phyloP scores from a whole-genome alignment of 495 filamentous ascomycete species.

The Xeromyces bisporus region DNA sequence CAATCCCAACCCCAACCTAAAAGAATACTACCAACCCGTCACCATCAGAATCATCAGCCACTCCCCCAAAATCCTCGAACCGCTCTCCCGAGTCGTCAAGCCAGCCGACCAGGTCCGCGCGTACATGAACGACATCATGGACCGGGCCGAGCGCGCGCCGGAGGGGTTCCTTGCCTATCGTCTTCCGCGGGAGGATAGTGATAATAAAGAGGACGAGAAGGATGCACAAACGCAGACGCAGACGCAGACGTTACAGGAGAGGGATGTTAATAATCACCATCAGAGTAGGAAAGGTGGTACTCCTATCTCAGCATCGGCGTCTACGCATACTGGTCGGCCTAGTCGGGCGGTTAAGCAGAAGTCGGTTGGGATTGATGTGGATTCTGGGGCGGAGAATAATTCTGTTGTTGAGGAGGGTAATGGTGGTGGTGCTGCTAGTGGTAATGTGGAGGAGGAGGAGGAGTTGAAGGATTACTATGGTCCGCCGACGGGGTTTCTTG shows the following conservation, averaged over 20 bases:
- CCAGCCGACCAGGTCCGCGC: conserved; percentile 59
- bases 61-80: conserved; percentile 47
- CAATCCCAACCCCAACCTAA: conserved; percentile 18
- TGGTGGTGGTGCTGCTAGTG: no score
- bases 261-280: conserved; percentile 11
- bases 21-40: conserved; percentile 80
- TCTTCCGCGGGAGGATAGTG: conserved; percentile 34
- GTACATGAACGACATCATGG: conserved; percentile 77
- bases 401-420: conserved; percentile 11
- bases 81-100: conserved; percentile 61
- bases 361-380: conserved; percentile 11
- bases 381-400: conserved; percentile 20
- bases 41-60: conserved; percentile 59
- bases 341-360: conserved; percentile 14
- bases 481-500: conserved; percentile 18
- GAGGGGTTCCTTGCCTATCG: conserved; percentile 51
- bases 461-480: conserved; percentile 29
- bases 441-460: conserved; percentile 25
- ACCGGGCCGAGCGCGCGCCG: conserved; percentile 50
- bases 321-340: conserved; percentile 6
- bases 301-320: background rate
- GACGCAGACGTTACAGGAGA: background rate
- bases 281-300: background rate
- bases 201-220: conserved; percentile 6
- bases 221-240: no score